Percentiles rank a stretch among this genome's conserved stretches.
Conservation (phyloP, 805 yeast species). For the Barnettozyma salicaria region DNA sequence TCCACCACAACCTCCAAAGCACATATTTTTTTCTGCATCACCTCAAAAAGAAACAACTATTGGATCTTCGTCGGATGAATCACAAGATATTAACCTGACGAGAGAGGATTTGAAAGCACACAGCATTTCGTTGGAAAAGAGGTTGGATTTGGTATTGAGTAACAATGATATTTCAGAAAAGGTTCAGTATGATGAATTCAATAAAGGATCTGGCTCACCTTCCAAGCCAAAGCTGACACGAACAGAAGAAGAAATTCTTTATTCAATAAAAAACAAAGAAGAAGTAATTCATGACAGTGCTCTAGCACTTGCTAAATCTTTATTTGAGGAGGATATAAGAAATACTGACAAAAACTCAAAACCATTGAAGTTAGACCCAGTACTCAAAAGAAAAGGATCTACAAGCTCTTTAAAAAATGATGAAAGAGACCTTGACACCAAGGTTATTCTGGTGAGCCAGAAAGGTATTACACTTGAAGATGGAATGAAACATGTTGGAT, state of each 20-base stretch:
- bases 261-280: conserved; percentile 18
- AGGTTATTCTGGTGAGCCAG: conserved; percentile 9
- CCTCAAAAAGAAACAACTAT: conserved; percentile 23
- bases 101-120: conserved; percentile 24
- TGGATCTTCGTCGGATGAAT: conserved; percentile 24
- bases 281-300: conserved; percentile 24
- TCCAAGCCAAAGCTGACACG: conserved; percentile 14
- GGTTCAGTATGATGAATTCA: conserved; percentile 22
- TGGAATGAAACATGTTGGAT: conserved; percentile 16
- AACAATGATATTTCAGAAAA: conserved; percentile 20
- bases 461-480: conserved; percentile 15
- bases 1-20: conserved; percentile 33
- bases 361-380: conserved; percentile 23
- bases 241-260: conserved; percentile 24
- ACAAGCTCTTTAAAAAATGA: conserved; percentile 23
- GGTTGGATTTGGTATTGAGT: conserved; percentile 37
- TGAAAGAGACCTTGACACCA: conserved; percentile 19
- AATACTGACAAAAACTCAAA: conserved; percentile 24
- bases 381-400: conserved; percentile 24
- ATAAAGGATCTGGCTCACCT: conserved; percentile 23
- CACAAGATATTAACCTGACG: conserved; percentile 24
- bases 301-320: conserved; percentile 27
- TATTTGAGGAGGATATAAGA: conserved; percentile 31
- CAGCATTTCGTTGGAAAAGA: conserved; percentile 36
- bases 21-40: conserved; percentile 17